phyloP scores from a whole-genome alignment of 2,329 filamentous ascomycete genomes.

The Arthrocladium fulminans region DNA sequence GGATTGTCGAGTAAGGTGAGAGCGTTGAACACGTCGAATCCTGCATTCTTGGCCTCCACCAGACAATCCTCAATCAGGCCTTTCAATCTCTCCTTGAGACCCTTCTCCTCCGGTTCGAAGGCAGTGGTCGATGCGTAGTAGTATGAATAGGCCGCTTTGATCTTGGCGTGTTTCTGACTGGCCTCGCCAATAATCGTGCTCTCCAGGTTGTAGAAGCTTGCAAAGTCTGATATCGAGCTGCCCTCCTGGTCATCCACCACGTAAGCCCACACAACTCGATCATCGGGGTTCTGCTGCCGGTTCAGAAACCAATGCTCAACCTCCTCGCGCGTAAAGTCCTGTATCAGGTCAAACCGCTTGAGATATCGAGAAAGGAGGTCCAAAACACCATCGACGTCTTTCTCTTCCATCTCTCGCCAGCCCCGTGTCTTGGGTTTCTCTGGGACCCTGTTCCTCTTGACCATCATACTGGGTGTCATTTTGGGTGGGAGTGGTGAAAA shows the following conservation, averaged over 20 bases:
- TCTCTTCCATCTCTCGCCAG: conserved; percentile 67
- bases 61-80: conserved; percentile 73
- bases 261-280: conserved; percentile 84
- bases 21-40: conserved; percentile 93
- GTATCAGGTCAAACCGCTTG: conserved; percentile 71
- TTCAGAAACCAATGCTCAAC: conserved; percentile 81
- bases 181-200: conserved; percentile 64
- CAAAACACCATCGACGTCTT: conserved; percentile 68
- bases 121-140: conserved; percentile 87
- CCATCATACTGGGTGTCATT: conserved; percentile 77
- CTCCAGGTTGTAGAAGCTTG: conserved; percentile 93
- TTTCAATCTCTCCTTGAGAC: conserved; percentile 72
- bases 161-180: conserved; percentile 55
- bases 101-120: conserved; percentile 47
- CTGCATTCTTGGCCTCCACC: conserved; percentile 70
- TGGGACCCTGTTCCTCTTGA: conserved; percentile 77
- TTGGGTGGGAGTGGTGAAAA: conserved; percentile 80
- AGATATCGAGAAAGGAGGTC: conserved; percentile 69
- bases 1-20: conserved; percentile 89
- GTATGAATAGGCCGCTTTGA: conserved; percentile 90
- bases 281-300: conserved; percentile 47
- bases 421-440: conserved; percentile 63
- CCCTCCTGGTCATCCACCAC: conserved; percentile 66
- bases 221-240: conserved; percentile 86
- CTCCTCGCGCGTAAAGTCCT: conserved; percentile 70